A percentile compares a stretch with the other conserved stretches of the same genome.
phyloP scores from a whole-genome alignment of 1,284 basidiomycete species.

The Dichomitus squalens region DNA sequence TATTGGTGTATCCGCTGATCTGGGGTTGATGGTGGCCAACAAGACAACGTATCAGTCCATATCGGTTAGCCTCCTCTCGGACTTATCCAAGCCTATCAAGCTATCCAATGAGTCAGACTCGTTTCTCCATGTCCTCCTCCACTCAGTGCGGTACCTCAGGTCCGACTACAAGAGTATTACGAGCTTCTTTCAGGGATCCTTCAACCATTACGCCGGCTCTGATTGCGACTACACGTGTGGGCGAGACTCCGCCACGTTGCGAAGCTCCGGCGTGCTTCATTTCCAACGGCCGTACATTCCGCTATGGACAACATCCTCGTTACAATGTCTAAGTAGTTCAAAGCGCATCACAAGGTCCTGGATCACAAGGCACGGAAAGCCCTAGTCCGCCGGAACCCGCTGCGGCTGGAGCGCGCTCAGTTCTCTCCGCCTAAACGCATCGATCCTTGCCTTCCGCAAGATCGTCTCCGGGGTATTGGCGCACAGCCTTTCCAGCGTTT shows the following conservation, averaged over 20 bases:
- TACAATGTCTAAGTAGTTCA: neutral
- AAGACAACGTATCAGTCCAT: conserved; percentile 9
- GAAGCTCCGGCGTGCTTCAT: neutral
- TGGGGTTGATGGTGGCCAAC: neutral
- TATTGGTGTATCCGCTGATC: neutral
- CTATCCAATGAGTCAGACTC: conserved; percentile 7
- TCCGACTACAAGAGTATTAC: neutral
- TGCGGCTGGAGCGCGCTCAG: conserved; percentile 42
- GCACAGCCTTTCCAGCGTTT: conserved; percentile 64
- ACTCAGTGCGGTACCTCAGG: conserved; percentile 5
- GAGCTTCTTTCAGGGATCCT: neutral
- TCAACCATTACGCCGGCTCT: neutral
- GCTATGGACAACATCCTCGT: neutral
- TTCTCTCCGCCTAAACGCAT: conserved; percentile 56
- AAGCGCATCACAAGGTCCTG: conserved; percentile 1
- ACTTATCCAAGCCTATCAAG: neutral
- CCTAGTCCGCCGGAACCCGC: conserved; percentile 58
- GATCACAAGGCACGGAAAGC: neutral
- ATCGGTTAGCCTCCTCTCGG: neutral
- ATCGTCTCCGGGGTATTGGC: conserved; percentile 61
- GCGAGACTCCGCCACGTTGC: neutral
- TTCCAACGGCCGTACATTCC: neutral
- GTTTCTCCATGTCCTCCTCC: conserved; percentile 7
- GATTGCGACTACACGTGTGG: neutral
- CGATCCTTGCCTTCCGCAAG: conserved; percentile 56